Evolutionary conservation across 306 rosid genomes (phyloP), one percentile per base, ranked within the genome.

Genomic region (Begonia masoniana): DNA sequence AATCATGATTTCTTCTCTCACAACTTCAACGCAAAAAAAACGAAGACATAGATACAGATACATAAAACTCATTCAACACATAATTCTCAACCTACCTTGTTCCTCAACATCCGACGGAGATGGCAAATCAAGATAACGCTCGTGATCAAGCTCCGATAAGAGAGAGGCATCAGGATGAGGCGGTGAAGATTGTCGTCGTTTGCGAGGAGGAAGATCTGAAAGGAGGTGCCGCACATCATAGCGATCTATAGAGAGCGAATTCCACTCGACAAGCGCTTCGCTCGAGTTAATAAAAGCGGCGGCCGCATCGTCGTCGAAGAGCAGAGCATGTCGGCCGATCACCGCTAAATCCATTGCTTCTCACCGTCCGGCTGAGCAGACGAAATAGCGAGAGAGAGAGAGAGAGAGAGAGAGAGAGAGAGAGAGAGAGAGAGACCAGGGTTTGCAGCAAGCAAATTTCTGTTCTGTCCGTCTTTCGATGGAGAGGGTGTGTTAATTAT

Each of bases 151-250:
- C 68, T 80, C 74, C 5, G 69, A 55, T 56, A 75, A 85, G 3
- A 71, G 58, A 1, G 83, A 55, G 52, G 62, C 56, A n/a, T 74
- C 84, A 17, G 50, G 52, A 35, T 58, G 56, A 26, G 60, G 56
- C 12, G 43, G 59, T 4, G 59, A 62, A 50, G 12, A 50, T 13
- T 31, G 39, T 31, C 94, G 89, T 56, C 80, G 84, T 64, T 65
- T 76, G 56, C 84, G 82, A 0, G 94, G 79, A 0, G 71, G 69
- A 45, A 88, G 89, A 55, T 35, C 47, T 15, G 89, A 8, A 56
- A 83, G 94, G 61, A 87, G 87, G 66, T 87, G 96, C 36, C 96
- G 94, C 14, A 87, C 96, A 47, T 87, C 96, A 80, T 80, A 83
- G 19, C 96, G 96, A 17, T 87, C 96, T 55, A 87, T 87, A 43